Evolutionary conservation across 495 filamentous ascomycete genomes (phyloP).

Genomic region (Hypoxylon subgilvum): DNA sequence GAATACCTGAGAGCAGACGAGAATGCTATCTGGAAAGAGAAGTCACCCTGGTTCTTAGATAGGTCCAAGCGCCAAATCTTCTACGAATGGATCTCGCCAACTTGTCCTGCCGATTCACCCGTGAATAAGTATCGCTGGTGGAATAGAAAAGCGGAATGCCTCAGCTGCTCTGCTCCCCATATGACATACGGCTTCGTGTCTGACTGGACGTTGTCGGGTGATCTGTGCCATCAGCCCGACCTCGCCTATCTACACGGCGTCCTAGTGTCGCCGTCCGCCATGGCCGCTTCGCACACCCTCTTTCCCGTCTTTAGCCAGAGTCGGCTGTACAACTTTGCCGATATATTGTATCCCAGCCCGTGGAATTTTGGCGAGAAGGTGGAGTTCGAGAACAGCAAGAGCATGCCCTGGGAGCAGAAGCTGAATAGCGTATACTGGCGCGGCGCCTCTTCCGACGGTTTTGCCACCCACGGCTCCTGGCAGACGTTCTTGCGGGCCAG

Average conservation of each 20-base stretch:
- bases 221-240: slow-evolving; percentile 81
- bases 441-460: slow-evolving; percentile 53
- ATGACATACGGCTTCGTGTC: slow-evolving; percentile 68
- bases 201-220: slow-evolving; percentile 67
- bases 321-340: slow-evolving; percentile 64
- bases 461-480: slow-evolving; percentile 45
- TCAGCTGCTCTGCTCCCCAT: slow-evolving; percentile 67
- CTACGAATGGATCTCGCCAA: slow-evolving; percentile 54
- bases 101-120: slow-evolving; percentile 63
- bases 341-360: slow-evolving; percentile 75
- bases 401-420: slow-evolving; percentile 60
- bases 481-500: slow-evolving; percentile 61
- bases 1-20: slow-evolving; percentile 27
- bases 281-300: slow-evolving; percentile 65
- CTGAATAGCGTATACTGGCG: slow-evolving; percentile 67
- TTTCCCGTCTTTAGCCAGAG: slow-evolving; percentile 77
- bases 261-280: slow-evolving; percentile 66
- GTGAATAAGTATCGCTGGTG: slow-evolving; percentile 57
- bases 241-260: slow-evolving; percentile 74
- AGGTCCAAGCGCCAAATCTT: slow-evolving; percentile 49
- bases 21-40: slow-evolving; percentile 33
- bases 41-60: slow-evolving; percentile 32
- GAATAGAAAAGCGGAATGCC: slow-evolving; percentile 63
- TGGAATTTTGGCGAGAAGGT: slow-evolving; percentile 66
- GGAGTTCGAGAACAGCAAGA: slow-evolving; percentile 59